Evolutionary conservation across 495 filamentous ascomycete species (phyloP).

Genomic region (Aspergillus carlsbadensis): DNA sequence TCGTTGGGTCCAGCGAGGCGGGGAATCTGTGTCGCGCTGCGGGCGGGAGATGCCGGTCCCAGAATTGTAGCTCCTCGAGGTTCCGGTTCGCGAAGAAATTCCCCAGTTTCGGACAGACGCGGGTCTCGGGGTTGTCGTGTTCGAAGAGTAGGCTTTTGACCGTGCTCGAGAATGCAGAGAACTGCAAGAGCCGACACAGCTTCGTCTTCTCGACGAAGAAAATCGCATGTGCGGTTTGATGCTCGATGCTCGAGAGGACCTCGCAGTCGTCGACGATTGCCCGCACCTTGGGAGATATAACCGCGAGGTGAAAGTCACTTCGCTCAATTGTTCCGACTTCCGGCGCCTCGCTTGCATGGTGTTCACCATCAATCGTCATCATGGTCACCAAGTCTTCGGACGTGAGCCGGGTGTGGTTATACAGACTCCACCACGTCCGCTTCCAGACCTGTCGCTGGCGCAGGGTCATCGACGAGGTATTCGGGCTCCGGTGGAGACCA

Average conservation of each 20-base stretch:
- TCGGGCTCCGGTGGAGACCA: conserved; percentile 4
- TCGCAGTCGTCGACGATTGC: conserved; percentile 3
- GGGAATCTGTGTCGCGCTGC: background rate
- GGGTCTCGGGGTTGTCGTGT: background rate
- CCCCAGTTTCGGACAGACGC: background rate
- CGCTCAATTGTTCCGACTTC: background rate
- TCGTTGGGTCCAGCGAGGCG: background rate
- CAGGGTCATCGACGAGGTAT: background rate
- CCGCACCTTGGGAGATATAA: background rate
- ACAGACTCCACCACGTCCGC: conserved; percentile 12
- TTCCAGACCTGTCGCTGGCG: conserved; percentile 1
- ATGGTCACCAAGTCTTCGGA: conserved; percentile 7
- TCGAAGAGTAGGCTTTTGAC: background rate
- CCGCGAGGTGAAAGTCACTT: background rate
- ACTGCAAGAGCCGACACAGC: conserved; percentile 3
- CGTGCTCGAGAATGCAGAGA: background rate
- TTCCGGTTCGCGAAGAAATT: background rate
- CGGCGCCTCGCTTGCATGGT: background rate
- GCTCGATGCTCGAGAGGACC: background rate
- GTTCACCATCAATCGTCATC: conserved; percentile 9
- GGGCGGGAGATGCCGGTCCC: background rate
- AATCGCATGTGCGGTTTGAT: background rate
- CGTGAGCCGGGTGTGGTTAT: conserved; percentile 9
- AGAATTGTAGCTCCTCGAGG: conserved; percentile 1
- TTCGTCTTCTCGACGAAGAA: conserved; percentile 13